Percentiles rank a stretch among this genome's conserved stretches.
Conservation (phyloP, 2,329 filamentous ascomycete species). For the Paracamarosporium sp. region DNA sequence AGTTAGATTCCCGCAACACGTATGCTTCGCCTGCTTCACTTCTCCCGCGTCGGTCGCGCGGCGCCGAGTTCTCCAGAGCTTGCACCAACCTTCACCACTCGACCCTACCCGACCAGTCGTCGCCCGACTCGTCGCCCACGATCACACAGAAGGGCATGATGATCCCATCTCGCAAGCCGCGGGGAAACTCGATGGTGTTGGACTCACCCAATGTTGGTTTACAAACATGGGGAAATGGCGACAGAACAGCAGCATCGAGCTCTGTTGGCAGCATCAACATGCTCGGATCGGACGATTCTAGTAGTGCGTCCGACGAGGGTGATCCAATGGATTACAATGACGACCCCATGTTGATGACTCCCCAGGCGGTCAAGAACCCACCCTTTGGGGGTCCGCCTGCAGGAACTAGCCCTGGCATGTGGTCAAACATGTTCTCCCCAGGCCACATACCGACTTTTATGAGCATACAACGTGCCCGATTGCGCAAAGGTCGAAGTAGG, state of each 20-base stretch:
- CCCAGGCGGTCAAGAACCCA: constrained; percentile 71
- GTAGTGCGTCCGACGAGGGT: constrained; percentile 66
- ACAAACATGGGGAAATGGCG: constrained; percentile 68
- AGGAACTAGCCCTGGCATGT: constrained; percentile 64
- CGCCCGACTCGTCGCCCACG: constrained; percentile 88
- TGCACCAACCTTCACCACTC: constrained; percentile 96
- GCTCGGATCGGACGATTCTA: constrained; percentile 80
- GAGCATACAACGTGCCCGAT: constrained; percentile 73
- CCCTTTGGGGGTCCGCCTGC: constrained; percentile 45
- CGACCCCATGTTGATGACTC: constrained; percentile 82
- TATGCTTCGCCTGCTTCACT: constrained; percentile 90
- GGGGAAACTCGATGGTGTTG: constrained; percentile 49
- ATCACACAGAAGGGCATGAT: constrained; percentile 72
- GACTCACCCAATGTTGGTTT: constrained; percentile 70
- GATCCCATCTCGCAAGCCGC: constrained; percentile 62
- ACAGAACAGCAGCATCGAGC: constrained; percentile 63
- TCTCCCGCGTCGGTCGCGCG: constrained; percentile 85
- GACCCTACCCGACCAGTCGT: constrained; percentile 85
- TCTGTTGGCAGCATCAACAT: constrained; percentile 82
- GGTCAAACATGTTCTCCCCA: constrained; percentile 69
- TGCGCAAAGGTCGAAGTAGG: constrained; percentile 65
- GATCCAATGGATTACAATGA: constrained; percentile 58
- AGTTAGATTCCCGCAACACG: constrained; percentile 81
- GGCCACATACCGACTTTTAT: constrained; percentile 76
- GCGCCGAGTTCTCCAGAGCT: constrained; percentile 90